Evolutionary conservation across 768 basidiomycete genomes (phyloP).

Genomic region (Hericium alpestre): DNA sequence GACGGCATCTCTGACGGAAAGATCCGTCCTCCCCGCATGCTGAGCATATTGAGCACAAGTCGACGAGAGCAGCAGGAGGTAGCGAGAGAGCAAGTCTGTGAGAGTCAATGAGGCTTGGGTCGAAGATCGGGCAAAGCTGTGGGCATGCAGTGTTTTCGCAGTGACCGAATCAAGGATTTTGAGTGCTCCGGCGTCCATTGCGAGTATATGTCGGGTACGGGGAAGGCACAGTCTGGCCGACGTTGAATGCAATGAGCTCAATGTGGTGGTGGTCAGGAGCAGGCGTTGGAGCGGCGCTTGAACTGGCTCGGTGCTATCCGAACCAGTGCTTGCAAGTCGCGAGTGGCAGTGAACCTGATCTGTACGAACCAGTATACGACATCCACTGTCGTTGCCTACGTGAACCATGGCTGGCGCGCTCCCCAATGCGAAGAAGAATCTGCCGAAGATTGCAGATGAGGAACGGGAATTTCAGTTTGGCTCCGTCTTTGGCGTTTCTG

Average conservation of each 20-base stretch:
- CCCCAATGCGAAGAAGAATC: slow-evolving; percentile 78
- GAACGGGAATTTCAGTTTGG: slow-evolving; percentile 81
- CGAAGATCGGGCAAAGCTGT: slow-evolving; percentile 69
- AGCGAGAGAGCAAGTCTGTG: slow-evolving; percentile 68
- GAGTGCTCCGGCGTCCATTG: slow-evolving; percentile 44
- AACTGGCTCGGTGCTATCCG: slow-evolving; percentile 2
- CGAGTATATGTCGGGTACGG: background rate
- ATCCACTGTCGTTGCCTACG: background rate
- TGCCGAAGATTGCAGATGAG: slow-evolving; percentile 85
- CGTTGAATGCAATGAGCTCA: slow-evolving; percentile 12
- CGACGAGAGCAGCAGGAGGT: slow-evolving; percentile 52
- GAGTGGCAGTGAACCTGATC: too few species aligned
- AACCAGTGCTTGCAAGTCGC: too few species aligned
- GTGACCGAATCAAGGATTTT: slow-evolving; percentile 60
- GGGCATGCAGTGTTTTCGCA: slow-evolving; percentile 64
- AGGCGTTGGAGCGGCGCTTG: slow-evolving; percentile 12
- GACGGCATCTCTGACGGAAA: slow-evolving; percentile 51
- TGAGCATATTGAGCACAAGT: slow-evolving; percentile 67
- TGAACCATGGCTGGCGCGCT: slow-evolving; percentile 81
- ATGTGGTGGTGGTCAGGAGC: slow-evolving; percentile 15
- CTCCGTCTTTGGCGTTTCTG: slow-evolving; percentile 90
- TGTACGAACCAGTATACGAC: too few species aligned
- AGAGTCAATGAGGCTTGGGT: slow-evolving; percentile 59
- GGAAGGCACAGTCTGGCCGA: slow-evolving; percentile 4
- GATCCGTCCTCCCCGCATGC: slow-evolving; percentile 54